Evolutionary conservation across 345 rosid genomes (phyloP).

Genomic region (Populus pruinosa): DNA sequence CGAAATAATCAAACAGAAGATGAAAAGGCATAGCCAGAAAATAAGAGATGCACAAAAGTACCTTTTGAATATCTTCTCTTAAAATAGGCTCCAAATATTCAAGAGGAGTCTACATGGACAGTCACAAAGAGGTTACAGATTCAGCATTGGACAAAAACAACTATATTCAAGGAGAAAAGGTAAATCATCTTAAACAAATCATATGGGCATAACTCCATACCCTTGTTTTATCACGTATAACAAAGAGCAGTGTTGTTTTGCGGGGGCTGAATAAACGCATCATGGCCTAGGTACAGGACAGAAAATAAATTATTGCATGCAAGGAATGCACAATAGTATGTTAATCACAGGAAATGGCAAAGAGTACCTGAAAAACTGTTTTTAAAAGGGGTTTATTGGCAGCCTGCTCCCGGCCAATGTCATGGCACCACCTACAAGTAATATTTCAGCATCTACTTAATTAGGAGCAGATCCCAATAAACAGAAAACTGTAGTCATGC

Average conservation of each 20-base stretch:
- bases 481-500: not conserved
- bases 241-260: conserved; percentile 31
- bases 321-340: not conserved
- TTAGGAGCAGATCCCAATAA: not conserved
- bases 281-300: conserved; percentile 25
- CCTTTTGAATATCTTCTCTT: conserved; percentile 37
- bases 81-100: conserved; percentile 28
- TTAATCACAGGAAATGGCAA: not conserved
- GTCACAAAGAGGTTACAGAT: not conserved
- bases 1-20: not conserved
- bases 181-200: not conserved
- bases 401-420: conserved; percentile 38
- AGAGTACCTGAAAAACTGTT: conserved; percentile 31
- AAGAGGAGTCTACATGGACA: conserved; percentile 27
- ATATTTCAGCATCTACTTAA: conserved; percentile 16
- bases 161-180: not conserved
- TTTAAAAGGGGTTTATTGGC: conserved; percentile 37
- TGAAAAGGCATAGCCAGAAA: not conserved
- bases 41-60: conserved; percentile 5
- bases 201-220: conserved; percentile 1
- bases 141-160: not conserved
- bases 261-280: conserved; percentile 36
- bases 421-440: conserved; percentile 70
- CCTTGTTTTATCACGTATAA: conserved; percentile 37
- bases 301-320: not conserved